phyloP scores from a whole-genome alignment of 2,329 filamentous ascomycete genomes.

The Lachnellula subtilissima region DNA sequence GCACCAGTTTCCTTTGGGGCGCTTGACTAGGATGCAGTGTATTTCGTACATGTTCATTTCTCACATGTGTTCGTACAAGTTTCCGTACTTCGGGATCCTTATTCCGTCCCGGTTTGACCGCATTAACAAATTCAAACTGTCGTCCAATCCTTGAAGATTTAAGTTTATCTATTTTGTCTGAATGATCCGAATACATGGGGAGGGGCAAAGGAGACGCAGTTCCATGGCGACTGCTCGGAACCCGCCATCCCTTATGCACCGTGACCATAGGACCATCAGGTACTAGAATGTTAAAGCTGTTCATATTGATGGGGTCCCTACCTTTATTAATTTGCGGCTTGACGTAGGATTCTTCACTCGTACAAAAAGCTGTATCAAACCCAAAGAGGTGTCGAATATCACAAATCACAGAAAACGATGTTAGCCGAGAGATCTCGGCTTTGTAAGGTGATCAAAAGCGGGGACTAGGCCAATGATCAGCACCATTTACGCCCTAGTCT shows the following conservation, averaged over 20 bases:
- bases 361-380: background rate
- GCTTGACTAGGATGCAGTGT: background rate
- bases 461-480: background rate
- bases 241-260: slow-evolving; percentile 2
- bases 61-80: slow-evolving; percentile 17
- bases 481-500: background rate
- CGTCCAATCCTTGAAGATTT: background rate
- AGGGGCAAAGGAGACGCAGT: background rate
- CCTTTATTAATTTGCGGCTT: background rate
- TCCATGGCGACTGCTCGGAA: background rate
- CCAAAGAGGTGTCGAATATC: background rate
- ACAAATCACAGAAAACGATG: background rate
- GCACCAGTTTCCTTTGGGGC: background rate
- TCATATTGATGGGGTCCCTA: background rate
- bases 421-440: background rate
- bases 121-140: slow-evolving; percentile 17
- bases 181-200: background rate
- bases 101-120: slow-evolving; percentile 2
- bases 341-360: background rate
- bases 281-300: slow-evolving; percentile 2
- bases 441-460: background rate
- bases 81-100: slow-evolving; percentile 11
- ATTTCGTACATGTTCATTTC: slow-evolving; percentile 15
- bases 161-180: background rate
- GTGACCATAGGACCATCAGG: slow-evolving; percentile 3